Percentiles rank a stretch among this genome's conserved stretches.
Conservation (phyloP, 768 basidiomycete species). For the Gelatoporia subvermispora region DNA sequence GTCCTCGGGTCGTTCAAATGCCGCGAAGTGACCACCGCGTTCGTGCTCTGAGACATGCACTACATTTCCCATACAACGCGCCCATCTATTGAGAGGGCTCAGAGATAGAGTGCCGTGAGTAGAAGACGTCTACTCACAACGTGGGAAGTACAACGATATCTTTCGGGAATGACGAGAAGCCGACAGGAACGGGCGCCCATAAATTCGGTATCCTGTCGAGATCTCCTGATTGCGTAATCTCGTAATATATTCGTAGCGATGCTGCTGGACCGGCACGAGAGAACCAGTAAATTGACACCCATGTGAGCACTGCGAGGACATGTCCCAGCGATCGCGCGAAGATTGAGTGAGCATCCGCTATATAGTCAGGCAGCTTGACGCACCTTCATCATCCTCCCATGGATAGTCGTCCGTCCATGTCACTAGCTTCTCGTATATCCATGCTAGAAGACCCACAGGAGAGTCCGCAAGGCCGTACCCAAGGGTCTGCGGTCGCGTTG, state of each 20-base stretch:
- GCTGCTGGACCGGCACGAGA: slow-evolving; percentile 27
- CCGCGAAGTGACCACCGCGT: slow-evolving; percentile 56
- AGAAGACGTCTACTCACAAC: slow-evolving; percentile 7
- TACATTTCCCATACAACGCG: slow-evolving; percentile 29
- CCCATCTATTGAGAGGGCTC: slow-evolving; percentile 34
- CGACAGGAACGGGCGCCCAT: slow-evolving; percentile 19
- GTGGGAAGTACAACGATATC: slow-evolving; percentile 15
- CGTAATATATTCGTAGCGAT: slow-evolving; percentile 27
- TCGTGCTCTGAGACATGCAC: slow-evolving; percentile 47
- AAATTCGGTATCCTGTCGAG: neutral
- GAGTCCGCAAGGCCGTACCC: slow-evolving; percentile 55
- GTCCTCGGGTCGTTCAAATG: slow-evolving; percentile 42
- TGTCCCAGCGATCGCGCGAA: neutral
- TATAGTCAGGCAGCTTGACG: neutral
- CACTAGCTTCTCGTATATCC: slow-evolving; percentile 33
- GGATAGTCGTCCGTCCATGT: slow-evolving; percentile 41
- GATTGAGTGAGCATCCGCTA: neutral
- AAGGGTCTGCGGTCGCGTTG: slow-evolving; percentile 28
- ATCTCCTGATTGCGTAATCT: slow-evolving; percentile 4
- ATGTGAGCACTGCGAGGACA: slow-evolving; percentile 25
- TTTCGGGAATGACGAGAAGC: slow-evolving; percentile 24
- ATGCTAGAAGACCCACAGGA: slow-evolving; percentile 41
- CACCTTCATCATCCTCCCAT: slow-evolving; percentile 58
- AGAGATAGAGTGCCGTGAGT: neutral
- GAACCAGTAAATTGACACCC: slow-evolving; percentile 32